These are phyloP conservation scores for Phytophthora megakarya DNA, from an alignment of 352 stramenopile genomes.

Conservation along the genomic window DNA sequence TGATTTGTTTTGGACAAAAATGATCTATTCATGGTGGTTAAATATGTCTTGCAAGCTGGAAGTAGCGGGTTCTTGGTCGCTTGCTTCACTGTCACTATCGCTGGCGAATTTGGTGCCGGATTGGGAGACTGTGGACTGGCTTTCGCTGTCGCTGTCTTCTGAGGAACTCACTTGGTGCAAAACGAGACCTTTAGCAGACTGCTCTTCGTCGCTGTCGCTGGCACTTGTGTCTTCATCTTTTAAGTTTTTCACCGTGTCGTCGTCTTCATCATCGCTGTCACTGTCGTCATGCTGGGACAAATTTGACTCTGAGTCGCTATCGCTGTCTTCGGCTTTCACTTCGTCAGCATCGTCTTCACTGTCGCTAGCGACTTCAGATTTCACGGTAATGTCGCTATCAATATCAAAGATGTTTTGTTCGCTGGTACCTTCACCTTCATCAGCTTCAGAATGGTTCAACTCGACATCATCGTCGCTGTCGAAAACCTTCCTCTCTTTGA, in stretches of 20 bases:
- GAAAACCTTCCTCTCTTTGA: slow-evolving; percentile 10
- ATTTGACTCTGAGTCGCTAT: background rate
- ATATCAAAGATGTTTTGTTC: slow-evolving; percentile 4
- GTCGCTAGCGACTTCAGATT: too few species aligned
- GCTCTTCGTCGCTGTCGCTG: background rate
- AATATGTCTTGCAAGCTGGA: slow-evolving; percentile 25
- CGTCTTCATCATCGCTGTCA: background rate
- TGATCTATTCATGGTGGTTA: slow-evolving; percentile 28
- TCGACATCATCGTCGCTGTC: background rate
- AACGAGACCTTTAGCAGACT: background rate
- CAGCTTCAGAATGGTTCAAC: background rate
- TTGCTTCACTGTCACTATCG: slow-evolving; percentile 12
- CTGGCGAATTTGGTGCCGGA: slow-evolving; percentile 5
- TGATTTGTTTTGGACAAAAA: too few species aligned
- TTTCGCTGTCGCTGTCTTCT: slow-evolving; percentile 4
- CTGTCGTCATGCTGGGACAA: background rate
- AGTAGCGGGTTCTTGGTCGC: slow-evolving; percentile 5
- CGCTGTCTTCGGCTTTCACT: background rate
- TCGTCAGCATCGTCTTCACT: background rate
- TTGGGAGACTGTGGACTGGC: background rate
- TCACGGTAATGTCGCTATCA: slow-evolving; percentile 12
- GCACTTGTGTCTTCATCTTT: background rate
- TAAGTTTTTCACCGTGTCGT: background rate
- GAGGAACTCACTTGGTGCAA: background rate
- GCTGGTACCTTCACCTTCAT: background rate